Percentiles rank a stretch among this genome's conserved stretches.
phyloP scores from a whole-genome alignment of 2,329 filamentous ascomycete species.

The Aspergillus sp. region DNA sequence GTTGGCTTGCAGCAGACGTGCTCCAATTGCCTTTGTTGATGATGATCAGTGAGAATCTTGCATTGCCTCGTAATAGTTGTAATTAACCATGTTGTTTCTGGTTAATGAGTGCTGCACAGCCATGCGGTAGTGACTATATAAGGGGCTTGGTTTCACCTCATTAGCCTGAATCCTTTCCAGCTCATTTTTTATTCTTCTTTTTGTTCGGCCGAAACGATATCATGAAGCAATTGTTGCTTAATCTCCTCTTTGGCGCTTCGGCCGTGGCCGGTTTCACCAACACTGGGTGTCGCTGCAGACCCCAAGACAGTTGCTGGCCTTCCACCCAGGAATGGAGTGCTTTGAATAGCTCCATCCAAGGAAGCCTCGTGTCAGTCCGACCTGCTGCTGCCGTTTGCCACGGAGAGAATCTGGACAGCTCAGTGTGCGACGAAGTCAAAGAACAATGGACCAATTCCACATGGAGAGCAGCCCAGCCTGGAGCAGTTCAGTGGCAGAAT shows the following conservation, averaged over 20 bases:
- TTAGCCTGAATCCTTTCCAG: too few relatives aligned
- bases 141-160: too few relatives aligned
- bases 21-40: too few relatives aligned
- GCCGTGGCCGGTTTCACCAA: too few relatives aligned
- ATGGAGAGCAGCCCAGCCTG: constrained; percentile 34
- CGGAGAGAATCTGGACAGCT: constrained; percentile 6
- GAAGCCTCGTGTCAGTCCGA: constrained; percentile 30
- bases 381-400: constrained; percentile 31
- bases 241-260: not conserved
- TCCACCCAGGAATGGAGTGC: constrained; percentile 27
- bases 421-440: constrained; percentile 12
- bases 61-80: too few relatives aligned
- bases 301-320: constrained; percentile 35
- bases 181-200: too few relatives aligned
- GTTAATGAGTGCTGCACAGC: too few relatives aligned
- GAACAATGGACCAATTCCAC: constrained; percentile 19
- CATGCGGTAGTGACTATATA: too few relatives aligned
- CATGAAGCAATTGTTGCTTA: not conserved
- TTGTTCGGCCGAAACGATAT: not conserved
- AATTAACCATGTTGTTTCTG: too few relatives aligned
- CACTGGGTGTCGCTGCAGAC: constrained; percentile 19
- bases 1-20: too few relatives aligned
- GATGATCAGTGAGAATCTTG: too few relatives aligned
- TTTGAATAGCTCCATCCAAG: constrained; percentile 33
- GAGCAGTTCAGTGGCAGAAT: constrained; percentile 33